phyloP scores from a whole-genome alignment of 352 stramenopile genomes.

The Lagenidium giganteum region DNA sequence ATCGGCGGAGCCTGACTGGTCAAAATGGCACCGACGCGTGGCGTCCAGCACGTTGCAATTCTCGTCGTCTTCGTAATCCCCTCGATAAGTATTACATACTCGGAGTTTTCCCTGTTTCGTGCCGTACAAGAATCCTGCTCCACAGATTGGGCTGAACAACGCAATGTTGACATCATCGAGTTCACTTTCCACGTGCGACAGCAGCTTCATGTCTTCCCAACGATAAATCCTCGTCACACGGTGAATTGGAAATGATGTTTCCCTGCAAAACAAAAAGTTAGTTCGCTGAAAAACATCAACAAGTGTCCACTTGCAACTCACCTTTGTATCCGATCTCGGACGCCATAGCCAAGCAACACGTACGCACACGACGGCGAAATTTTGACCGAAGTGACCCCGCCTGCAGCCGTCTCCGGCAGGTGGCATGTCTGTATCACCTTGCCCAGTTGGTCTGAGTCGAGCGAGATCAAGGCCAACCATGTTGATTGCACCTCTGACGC shows the following conservation, averaged over 20 bases:
- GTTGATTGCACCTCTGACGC: conserved; percentile 82
- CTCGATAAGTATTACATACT: conserved; percentile 79
- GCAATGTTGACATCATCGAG: conserved; percentile 99
- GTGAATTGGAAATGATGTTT: conserved; percentile 78
- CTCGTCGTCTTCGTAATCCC: conserved; percentile 61
- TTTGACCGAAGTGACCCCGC: conserved; percentile 88
- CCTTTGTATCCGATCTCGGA: conserved; percentile 81
- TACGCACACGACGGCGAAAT: conserved; percentile 84
- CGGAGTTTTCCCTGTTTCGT: conserved; percentile 95
- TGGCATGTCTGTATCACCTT: conserved; percentile 79
- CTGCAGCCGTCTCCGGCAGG: conserved; percentile 70
- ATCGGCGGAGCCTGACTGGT: conserved; percentile 46
- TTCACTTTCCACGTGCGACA: conserved; percentile 79
- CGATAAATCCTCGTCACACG: conserved; percentile 86
- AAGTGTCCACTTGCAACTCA: no score
- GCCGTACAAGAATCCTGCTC: conserved; percentile 97
- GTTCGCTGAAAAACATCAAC: background rate
- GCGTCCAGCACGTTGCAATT: conserved; percentile 84
- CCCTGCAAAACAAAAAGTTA: conserved; percentile 24
- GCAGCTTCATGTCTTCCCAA: conserved; percentile 86
- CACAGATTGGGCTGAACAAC: conserved; percentile 95
- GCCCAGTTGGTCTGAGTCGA: conserved; percentile 73
- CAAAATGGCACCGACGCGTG: conserved; percentile 49
- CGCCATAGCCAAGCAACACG: conserved; percentile 80
- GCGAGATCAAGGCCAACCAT: conserved; percentile 78